Conservation (phyloP, 2,329 filamentous ascomycete genomes). For the Chrysosporium queenslandicum region DNA sequence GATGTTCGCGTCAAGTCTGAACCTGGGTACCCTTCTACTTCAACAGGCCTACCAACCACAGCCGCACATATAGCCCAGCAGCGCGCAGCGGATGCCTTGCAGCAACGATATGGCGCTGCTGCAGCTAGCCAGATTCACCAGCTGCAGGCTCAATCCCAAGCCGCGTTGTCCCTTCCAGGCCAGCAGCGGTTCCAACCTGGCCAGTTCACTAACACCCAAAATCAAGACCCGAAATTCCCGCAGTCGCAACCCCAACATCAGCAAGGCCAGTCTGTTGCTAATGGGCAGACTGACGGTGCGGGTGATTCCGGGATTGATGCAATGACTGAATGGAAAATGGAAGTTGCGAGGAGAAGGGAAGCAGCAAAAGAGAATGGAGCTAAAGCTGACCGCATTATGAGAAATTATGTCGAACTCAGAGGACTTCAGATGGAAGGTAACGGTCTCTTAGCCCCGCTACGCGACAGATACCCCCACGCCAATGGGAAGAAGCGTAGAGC, state of each 20-base stretch:
- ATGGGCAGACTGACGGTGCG: conserved; percentile 67
- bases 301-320: conserved; percentile 41
- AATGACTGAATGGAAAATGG: conserved; percentile 45
- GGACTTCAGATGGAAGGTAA: conserved; percentile 38
- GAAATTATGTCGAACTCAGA: conserved; percentile 34
- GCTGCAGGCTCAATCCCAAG: conserved; percentile 34
- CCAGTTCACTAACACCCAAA: conserved; percentile 24
- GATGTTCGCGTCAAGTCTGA: conserved; percentile 46
- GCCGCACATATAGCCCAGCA: conserved; percentile 39
- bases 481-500: conserved; percentile 34
- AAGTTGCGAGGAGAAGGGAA: conserved; percentile 37
- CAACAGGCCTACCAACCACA: conserved; percentile 20
- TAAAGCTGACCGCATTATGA: conserved; percentile 33
- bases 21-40: conserved; percentile 33
- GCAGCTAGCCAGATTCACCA: conserved; percentile 37
- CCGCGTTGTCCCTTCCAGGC: conserved; percentile 28
- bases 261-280: conserved; percentile 36
- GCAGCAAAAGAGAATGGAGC: conserved; percentile 29
- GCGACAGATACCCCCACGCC: conserved; percentile 28
- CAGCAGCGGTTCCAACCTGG: conserved; percentile 23
- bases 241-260: conserved; percentile 32
- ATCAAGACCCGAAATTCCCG: conserved; percentile 29
- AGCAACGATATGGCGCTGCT: conserved; percentile 38
- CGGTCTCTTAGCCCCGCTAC: conserved; percentile 37
- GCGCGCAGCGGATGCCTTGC: conserved; percentile 43